Conservation (phyloP, 192 early-diverging fungal genomes). For the Thamnidium elegans region DNA sequence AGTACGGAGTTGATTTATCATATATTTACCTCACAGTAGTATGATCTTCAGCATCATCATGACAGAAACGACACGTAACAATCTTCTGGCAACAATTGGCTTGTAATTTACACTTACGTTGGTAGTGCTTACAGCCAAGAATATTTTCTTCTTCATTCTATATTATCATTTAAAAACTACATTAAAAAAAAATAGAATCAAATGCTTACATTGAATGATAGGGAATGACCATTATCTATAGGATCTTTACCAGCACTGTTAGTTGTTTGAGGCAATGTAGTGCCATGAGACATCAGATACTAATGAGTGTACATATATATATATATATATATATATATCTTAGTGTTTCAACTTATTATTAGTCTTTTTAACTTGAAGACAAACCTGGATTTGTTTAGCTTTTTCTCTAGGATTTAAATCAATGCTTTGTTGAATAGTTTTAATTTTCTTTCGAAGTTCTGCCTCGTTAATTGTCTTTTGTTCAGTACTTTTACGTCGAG, state of each 20-base stretch:
- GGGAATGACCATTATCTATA: constrained; percentile 27
- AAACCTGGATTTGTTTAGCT: constrained; percentile 70
- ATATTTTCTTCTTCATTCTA: constrained; percentile 51
- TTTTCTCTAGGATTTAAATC: constrained; percentile 55
- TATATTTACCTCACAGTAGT: constrained; percentile 63
- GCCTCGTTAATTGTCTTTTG: constrained; percentile 15
- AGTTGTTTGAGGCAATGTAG: constrained; percentile 2
- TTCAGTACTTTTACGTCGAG: not conserved
- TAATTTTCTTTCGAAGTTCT: constrained; percentile 62
- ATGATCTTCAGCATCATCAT: constrained; percentile 77
- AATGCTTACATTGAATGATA: constrained; percentile 9
- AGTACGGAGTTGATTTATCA: too few species aligned
- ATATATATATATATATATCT: not conserved
- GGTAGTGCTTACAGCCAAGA: constrained; percentile 81
- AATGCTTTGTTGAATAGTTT: constrained; percentile 58
- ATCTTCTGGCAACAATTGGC: constrained; percentile 80
- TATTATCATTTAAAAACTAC: not conserved
- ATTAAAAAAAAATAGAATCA: not conserved
- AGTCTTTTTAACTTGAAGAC: not conserved
- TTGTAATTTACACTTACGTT: constrained; percentile 67
- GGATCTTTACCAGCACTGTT: constrained; percentile 36
- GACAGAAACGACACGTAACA: constrained; percentile 79
- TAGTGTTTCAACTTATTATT: not conserved
- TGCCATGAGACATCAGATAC: constrained; percentile 20
- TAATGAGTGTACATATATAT: not conserved